Conservation (phyloP, 1,284 basidiomycete species). For the Irpex sp. region DNA sequence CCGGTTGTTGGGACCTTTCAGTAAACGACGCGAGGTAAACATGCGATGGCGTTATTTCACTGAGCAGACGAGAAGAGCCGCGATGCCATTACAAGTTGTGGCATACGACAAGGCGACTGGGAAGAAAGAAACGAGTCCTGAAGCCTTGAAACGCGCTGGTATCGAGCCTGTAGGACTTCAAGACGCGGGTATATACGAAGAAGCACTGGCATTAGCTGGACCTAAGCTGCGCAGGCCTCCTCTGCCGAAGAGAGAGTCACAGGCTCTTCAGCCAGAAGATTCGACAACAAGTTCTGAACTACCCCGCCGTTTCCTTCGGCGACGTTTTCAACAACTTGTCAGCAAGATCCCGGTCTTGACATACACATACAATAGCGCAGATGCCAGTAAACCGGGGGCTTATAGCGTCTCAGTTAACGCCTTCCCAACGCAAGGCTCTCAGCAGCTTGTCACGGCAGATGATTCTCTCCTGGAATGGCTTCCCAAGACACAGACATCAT, state of each 20-base stretch:
- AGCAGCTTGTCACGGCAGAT: background rate
- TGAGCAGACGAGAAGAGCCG: conserved; percentile 48
- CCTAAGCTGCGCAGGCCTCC: conserved; percentile 12
- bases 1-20: conserved; percentile 56
- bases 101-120: conserved; percentile 11
- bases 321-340: conserved; percentile 62
- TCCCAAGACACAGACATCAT: background rate
- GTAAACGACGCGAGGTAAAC: conserved; percentile 70
- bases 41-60: conserved; percentile 66
- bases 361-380: conserved; percentile 20
- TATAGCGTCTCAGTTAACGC: conserved; percentile 28
- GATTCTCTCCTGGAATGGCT: background rate
- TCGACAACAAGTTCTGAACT: background rate
- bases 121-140: background rate
- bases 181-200: conserved; percentile 39
- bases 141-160: conserved; percentile 21
- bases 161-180: conserved; percentile 42
- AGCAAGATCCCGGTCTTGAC: conserved; percentile 52
- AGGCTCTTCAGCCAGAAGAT: background rate
- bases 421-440: background rate
- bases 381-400: conserved; percentile 5
- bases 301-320: conserved; percentile 50
- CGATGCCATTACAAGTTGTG: conserved; percentile 53
- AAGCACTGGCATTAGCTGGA: conserved; percentile 46
- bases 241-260: conserved; percentile 13